Percentiles rank a stretch among this genome's conserved stretches.
Conservation (phyloP, 305 asterid genomes). For the Rubia tinctorum region DNA sequence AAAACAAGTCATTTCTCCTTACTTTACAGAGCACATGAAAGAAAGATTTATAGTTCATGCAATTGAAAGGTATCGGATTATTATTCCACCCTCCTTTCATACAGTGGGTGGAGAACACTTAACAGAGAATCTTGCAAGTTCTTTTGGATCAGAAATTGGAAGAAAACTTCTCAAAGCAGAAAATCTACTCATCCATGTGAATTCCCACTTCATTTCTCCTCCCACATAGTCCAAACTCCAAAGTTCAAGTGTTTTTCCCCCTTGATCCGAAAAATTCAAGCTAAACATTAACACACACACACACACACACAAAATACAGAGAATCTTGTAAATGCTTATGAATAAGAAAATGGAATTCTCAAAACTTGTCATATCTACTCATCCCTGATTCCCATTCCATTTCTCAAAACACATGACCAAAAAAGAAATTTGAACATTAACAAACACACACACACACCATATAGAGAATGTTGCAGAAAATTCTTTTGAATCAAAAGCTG, state of each 20-base stretch:
- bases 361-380: too few relatives aligned
- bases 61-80: not conserved
- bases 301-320: too few relatives aligned
- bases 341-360: too few relatives aligned
- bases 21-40: not conserved
- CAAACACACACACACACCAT: not conserved
- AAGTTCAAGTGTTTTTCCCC: not conserved
- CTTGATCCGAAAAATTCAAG: too few relatives aligned
- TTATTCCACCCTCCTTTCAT: slow-evolving; percentile 8
- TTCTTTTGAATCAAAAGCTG: not conserved
- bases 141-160: not conserved
- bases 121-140: slow-evolving; percentile 8
- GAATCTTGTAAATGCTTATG: too few relatives aligned
- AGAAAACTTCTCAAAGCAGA: slow-evolving; percentile 6
- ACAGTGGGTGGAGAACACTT: not conserved
- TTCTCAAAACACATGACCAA: too few relatives aligned
- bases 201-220: not conserved
- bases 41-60: not conserved
- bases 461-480: slow-evolving; percentile 8
- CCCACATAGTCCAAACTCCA: not conserved
- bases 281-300: too few relatives aligned
- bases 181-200: not conserved
- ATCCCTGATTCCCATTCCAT: too few relatives aligned
- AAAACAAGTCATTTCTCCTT: not conserved
- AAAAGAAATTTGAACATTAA: not conserved